phyloP scores from a whole-genome alignment of 495 filamentous ascomycete species.

The Podospora pseudopauciseta region DNA sequence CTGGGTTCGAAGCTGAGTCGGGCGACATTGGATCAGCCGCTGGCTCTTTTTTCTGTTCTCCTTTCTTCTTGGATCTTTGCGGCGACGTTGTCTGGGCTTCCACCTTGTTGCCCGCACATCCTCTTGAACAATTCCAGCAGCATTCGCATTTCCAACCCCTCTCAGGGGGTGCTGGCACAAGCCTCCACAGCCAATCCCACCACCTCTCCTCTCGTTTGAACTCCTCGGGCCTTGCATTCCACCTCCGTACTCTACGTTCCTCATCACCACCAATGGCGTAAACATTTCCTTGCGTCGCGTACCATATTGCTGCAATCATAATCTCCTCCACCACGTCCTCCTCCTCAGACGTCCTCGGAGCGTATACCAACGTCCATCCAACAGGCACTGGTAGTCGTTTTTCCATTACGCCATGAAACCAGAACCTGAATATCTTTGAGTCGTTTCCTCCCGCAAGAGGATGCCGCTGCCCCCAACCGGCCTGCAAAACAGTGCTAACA shows the following conservation, averaged over 20 bases:
- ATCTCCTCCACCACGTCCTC: constrained; percentile 1
- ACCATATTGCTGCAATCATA: constrained; percentile 9
- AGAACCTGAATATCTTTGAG: constrained; percentile 7
- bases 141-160: not conserved
- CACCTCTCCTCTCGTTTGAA: not conserved
- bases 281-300: constrained; percentile 5
- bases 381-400: constrained; percentile 1
- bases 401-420: constrained; percentile 8
- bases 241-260: not conserved
- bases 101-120: not conserved
- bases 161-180: not conserved
- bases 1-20: not conserved
- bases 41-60: not conserved
- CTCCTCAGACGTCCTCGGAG: constrained; percentile 1
- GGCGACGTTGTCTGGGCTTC: not conserved
- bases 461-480: constrained; percentile 12
- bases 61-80: not conserved
- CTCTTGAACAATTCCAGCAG: not conserved
- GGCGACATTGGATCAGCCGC: not conserved
- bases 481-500: not conserved
- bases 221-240: not conserved
- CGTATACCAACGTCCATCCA: constrained; percentile 11
- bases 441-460: constrained; percentile 8
- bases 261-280: not conserved
- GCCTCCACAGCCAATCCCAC: not conserved